Conservation (phyloP, 192 early-diverging fungal species). For the Podila epicladia region DNA sequence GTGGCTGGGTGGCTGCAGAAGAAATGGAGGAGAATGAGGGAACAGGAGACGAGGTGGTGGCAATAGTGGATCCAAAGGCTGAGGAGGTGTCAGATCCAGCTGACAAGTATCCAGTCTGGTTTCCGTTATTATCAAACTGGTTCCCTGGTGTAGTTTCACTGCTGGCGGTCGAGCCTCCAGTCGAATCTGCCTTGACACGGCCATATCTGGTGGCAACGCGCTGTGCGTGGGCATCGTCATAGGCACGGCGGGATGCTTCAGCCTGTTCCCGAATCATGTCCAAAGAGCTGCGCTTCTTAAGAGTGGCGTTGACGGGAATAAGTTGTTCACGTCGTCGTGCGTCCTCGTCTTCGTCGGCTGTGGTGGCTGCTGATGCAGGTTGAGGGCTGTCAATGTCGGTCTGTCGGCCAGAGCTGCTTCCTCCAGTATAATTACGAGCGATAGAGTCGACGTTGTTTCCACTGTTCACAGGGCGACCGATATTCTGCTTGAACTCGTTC, state of each 20-base stretch:
- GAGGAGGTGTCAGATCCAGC: constrained; percentile 38
- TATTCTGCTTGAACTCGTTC: constrained; percentile 45
- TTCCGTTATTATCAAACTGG: background rate
- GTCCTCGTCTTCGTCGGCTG: constrained; percentile 13
- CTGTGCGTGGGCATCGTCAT: constrained; percentile 45
- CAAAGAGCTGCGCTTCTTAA: constrained; percentile 41
- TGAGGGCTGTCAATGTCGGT: constrained; percentile 7
- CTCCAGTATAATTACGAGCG: constrained; percentile 23
- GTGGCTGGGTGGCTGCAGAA: constrained; percentile 22
- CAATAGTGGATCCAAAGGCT: constrained; percentile 42
- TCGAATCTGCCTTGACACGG: constrained; percentile 21
- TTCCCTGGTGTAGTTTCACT: constrained; percentile 10
- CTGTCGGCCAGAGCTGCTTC: constrained; percentile 10
- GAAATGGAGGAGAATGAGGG: constrained; percentile 43
- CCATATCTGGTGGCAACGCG: constrained; percentile 35
- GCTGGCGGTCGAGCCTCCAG: constrained; percentile 37
- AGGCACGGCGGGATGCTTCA: constrained; percentile 41
- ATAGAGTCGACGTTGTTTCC: constrained; percentile 11
- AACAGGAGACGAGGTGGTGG: constrained; percentile 42
- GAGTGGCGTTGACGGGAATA: constrained; percentile 40
- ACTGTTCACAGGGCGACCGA: constrained; percentile 31
- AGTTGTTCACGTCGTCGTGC: constrained; percentile 40
- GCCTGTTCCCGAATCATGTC: constrained; percentile 47
- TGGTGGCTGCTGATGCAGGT: background rate
- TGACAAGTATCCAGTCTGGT: constrained; percentile 27